Percentiles rank a stretch among this genome's conserved stretches.
phyloP scores from a whole-genome alignment of 805 yeast genomes.

The Cyberlindnera maclurae region DNA sequence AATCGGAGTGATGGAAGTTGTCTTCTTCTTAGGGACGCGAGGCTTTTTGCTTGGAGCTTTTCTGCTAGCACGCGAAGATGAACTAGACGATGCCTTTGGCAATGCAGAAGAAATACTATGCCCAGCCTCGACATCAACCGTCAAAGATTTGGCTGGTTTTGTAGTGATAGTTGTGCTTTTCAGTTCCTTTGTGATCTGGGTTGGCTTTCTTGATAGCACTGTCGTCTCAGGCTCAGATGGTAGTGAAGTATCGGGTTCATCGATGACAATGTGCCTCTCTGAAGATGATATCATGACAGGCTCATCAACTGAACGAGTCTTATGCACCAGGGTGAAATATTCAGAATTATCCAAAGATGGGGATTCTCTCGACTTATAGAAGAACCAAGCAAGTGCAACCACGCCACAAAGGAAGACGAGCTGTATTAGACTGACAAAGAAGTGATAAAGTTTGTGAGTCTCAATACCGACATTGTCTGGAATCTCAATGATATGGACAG shows the following conservation, averaged over 20 bases:
- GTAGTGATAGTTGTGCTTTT: too few relatives aligned
- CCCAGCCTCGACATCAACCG: too few relatives aligned
- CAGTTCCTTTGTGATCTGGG: too few relatives aligned
- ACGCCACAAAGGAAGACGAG: slow-evolving; percentile 7
- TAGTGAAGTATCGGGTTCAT: too few relatives aligned
- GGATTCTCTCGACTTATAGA: slow-evolving; percentile 10
- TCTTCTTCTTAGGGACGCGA: neutral
- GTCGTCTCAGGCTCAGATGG: too few relatives aligned
- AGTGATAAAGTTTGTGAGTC: slow-evolving; percentile 19
- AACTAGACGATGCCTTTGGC: too few relatives aligned
- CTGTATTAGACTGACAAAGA: slow-evolving; percentile 18
- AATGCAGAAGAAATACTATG: too few relatives aligned
- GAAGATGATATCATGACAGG: too few relatives aligned
- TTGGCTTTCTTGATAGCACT: too few relatives aligned
- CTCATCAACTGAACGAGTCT: neutral
- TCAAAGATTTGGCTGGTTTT: too few relatives aligned
- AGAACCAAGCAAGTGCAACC: slow-evolving; percentile 8
- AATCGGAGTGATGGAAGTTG: neutral
- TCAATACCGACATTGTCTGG: slow-evolving; percentile 39
- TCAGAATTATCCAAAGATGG: slow-evolving; percentile 15
- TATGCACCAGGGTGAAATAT: slow-evolving; percentile 19
- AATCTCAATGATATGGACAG: slow-evolving; percentile 55
- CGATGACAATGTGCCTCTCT: too few relatives aligned
- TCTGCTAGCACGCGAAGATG: neutral
- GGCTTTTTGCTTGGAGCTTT: neutral